Percentiles rank a stretch among this genome's conserved stretches.
phyloP scores from a whole-genome alignment of 495 filamentous ascomycete genomes.

The Penicillium steckii region DNA sequence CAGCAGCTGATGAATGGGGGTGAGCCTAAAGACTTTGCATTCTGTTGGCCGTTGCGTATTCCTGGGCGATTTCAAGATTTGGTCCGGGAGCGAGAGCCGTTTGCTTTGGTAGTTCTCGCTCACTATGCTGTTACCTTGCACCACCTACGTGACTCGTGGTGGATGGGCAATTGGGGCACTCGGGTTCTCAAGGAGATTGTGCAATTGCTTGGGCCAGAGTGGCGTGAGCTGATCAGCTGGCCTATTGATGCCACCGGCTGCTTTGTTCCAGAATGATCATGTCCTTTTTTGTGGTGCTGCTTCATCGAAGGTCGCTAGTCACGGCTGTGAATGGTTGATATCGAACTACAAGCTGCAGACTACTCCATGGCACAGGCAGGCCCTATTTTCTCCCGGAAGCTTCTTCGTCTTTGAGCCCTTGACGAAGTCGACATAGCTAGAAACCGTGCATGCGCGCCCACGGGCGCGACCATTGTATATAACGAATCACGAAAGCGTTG shows the following conservation, averaged over 20 bases:
- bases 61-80: conserved; percentile 50
- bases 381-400: not conserved
- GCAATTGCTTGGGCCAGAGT: conserved; percentile 28
- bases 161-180: conserved; percentile 47
- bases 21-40: conserved; percentile 39
- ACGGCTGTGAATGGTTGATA: not conserved
- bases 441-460: conserved; percentile 6
- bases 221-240: conserved; percentile 37
- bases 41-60: conserved; percentile 52
- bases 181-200: conserved; percentile 33
- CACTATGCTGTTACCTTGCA: conserved; percentile 52
- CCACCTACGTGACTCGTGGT: conserved; percentile 50
- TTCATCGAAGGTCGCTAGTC: too few species aligned
- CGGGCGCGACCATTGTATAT: conserved; percentile 13
- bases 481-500: conserved; percentile 22
- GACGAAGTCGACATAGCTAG: too few species aligned
- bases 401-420: too few species aligned
- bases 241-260: conserved; percentile 42
- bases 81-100: conserved; percentile 48
- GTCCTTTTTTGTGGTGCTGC: not conserved
- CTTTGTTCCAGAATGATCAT: conserved; percentile 17
- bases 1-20: conserved; percentile 33
- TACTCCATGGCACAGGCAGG: not conserved
- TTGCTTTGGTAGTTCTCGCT: conserved; percentile 53
- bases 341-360: not conserved